Base-by-base conservation (phyloP, 2,329 filamentous ascomycete species). In the Albifimbria verrucaria region DNA sequence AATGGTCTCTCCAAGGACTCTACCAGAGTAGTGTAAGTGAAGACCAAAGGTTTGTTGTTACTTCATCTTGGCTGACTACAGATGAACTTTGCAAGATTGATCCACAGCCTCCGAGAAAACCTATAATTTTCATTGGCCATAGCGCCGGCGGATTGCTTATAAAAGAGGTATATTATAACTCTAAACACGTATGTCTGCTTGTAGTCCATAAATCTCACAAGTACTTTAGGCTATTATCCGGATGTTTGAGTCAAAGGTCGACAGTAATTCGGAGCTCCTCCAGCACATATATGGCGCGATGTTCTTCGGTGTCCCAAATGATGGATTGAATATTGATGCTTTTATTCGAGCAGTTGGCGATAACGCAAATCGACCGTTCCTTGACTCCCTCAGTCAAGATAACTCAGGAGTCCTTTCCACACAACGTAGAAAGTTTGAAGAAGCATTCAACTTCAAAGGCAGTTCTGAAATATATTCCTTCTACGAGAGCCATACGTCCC, bases 401-500 rank as follows among this genome's bases (percentile, higher is more conserved):
- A 44, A 44, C 26, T 48, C 50, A n/a, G 7, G 24, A 6, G 5
- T 48, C 2, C 45, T 52, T n/a, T 23, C 15, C 17, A 47, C 23
- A 15, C 44, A 39, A 26, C 21, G 26, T 15, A 15, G 46, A 20
- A 21, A 24, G 15, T 52, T 52, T 23, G 18, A 26, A 12, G 12
- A 25, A 7, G 49, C 52, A 9, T 42, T 61, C 18, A 50, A 52
- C 3, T 28, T 24, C n/a, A 36, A 52, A 48, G 53, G 51, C 18
- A 21, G 9, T 15, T 32, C 43, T 15, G 52, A 59, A 51, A 49
- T 62, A 12, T 25, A 57, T 28, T 63, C 55, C 43, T 63, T 61
- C 48, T 61, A 60, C 50, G 59, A 64, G 52, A 63, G 58, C 2
- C 20, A 43, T 12, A 20, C 49, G 44, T 64, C 61, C 20, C 59